Evolutionary conservation across 225 moss, liverwort and hornwort species (phyloP).

Genomic region (Thuidium tamariscinum): DNA sequence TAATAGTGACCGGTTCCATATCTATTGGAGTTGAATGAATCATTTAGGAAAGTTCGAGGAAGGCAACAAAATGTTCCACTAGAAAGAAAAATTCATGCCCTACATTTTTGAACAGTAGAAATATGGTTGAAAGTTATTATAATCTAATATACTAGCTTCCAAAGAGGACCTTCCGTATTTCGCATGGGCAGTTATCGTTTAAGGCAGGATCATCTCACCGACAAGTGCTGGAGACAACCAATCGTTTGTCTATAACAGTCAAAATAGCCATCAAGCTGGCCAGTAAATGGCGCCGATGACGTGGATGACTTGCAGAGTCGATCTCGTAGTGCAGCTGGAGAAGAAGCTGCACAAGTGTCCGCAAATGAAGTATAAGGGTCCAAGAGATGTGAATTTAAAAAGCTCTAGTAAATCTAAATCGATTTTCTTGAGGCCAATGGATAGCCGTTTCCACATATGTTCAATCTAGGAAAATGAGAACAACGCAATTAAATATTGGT

Average conservation of each 20-base stretch:
- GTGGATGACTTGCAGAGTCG: conserved; percentile 58
- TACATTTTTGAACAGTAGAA: background rate
- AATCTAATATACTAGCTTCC: background rate
- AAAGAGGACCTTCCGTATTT: background rate
- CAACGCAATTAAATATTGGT: background rate
- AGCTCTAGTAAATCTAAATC: background rate
- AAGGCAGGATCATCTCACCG: conserved; percentile 42
- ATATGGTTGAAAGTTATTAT: background rate
- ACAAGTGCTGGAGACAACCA: conserved; percentile 70
- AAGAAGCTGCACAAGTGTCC: conserved; percentile 49
- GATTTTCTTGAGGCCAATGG: background rate
- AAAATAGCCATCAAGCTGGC: conserved; percentile 61
- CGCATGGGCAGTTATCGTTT: background rate
- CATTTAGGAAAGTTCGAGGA: background rate
- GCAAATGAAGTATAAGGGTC: background rate
- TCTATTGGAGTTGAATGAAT: background rate
- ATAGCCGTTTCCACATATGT: background rate
- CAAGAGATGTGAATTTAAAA: background rate
- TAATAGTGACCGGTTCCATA: background rate
- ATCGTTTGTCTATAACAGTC: conserved; percentile 60
- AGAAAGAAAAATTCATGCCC: background rate
- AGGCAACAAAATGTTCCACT: background rate
- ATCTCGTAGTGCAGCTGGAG: conserved; percentile 73
- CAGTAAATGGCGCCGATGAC: conserved; percentile 70
- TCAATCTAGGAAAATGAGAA: background rate